Base-by-base conservation (phyloP, 2,329 filamentous ascomycete species). In the Verticillium albo-atrum region DNA sequence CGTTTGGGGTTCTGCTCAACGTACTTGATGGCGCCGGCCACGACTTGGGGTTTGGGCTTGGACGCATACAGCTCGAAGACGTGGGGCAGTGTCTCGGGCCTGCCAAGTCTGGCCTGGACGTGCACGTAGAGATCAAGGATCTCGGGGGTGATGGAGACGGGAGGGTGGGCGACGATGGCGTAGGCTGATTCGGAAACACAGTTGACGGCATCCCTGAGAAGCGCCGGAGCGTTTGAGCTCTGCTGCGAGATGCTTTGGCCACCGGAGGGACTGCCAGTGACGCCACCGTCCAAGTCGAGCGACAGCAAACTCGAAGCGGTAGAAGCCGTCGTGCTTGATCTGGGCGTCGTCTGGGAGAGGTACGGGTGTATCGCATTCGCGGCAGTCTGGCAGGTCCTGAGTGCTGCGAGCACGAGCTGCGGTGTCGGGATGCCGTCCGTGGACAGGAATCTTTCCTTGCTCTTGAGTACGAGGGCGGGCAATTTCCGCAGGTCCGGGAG, bases 51-150 rank as follows among this genome's bases (percentile, higher is more conserved):
- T 63, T 87, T 79, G 10, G 91, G 89, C 74, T 98, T 99, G 66
- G 85, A 85, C 55, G 91, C 91, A 72, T 94, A 98, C 57, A 97
- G 81, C 59, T 87, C 79, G 69, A 99, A 89, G 50, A 92, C 85
- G 61, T 88, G 84, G 6, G 94, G 92, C 63, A 98, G 84, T 52
- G 90, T 87, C 64, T 91, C 85, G 3, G 92, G 88, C 59, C 83
- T 86, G 62, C 86, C 84, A 51, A 98, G 83, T 12, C 87, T 81
- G 28, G 87, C 81, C 72, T 97, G 92, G 52, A 91, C 85, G 37
- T 84, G 80, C 62, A 96, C 87, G 73, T 97, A 98, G 65, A 84
- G 74, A 60, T 83, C 79, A 42, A 98, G 84, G 34, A 94, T 78
- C 30, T 82, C 78, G 9, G 89, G 85, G 4, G 90, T 90, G 69